Evolutionary conservation across 2,329 filamentous ascomycete genomes (phyloP).

Genomic region (Exophiala spinifera): DNA sequence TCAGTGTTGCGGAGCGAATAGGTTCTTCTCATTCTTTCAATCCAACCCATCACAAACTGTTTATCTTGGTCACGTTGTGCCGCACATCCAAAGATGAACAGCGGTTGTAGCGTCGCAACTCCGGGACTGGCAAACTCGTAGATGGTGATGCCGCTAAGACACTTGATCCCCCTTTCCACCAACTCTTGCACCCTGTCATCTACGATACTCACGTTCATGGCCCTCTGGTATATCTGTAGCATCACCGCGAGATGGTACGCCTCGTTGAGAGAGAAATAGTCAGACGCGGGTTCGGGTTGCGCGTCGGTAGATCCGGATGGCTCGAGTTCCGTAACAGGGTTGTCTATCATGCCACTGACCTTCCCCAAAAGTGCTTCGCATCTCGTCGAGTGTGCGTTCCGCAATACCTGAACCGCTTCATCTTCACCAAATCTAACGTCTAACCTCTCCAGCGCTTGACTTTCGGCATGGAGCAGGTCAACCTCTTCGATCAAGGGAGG

Average conservation of each 20-base stretch:
- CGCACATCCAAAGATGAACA: conserved; percentile 1
- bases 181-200: background rate
- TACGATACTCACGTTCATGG: background rate
- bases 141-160: background rate
- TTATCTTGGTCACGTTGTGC: background rate
- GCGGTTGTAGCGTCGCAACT: background rate
- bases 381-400: background rate
- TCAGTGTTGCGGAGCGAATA: background rate
- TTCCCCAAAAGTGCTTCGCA: background rate
- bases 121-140: background rate
- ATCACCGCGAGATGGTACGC: background rate
- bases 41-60: conserved; percentile 1
- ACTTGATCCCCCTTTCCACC: background rate
- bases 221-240: conserved; percentile 2
- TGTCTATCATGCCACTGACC: background rate
- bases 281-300: background rate
- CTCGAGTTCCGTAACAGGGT: background rate
- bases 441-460: background rate
- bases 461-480: conserved; percentile 1
- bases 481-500: background rate
- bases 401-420: background rate
- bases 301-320: background rate
- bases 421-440: background rate
- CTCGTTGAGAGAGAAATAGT: background rate
- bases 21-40: background rate